Percentiles rank a stretch among this genome's conserved stretches.
These are phyloP conservation scores for Cylindrotheca fusiformis DNA, from an alignment of 108 stramenopile species.

Conservation along the genomic window DNA sequence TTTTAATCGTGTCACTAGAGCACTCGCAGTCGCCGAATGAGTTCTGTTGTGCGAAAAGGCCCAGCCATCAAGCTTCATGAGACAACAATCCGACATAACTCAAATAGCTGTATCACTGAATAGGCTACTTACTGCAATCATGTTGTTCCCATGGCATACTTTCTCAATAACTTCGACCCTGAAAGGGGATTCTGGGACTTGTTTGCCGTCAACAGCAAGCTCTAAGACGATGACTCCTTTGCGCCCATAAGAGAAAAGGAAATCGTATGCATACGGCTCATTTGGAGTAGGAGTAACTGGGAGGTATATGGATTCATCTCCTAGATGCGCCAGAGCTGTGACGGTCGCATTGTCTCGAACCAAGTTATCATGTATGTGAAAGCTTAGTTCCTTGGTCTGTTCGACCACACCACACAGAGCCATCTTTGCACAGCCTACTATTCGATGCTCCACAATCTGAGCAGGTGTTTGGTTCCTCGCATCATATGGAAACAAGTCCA, in stretches of 20 bases:
- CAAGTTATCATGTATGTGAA: slow-evolving; percentile 8
- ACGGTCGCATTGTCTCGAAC: neutral
- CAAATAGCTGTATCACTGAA: too few species aligned
- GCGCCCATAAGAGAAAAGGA: neutral
- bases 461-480: neutral
- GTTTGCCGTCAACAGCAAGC: slow-evolving; percentile 1
- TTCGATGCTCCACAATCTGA: too few species aligned
- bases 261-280: neutral
- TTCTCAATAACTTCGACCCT: slow-evolving; percentile 1
- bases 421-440: too few species aligned
- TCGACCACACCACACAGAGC: neutral
- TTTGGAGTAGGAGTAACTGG: neutral
- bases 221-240: neutral
- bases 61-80: neutral
- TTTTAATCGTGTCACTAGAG: neutral
- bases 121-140: neutral
- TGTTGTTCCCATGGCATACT: neutral
- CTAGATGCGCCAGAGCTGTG: neutral
- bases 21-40: neutral
- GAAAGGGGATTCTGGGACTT: slow-evolving; percentile 12
- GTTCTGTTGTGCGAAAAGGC: neutral
- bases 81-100: neutral
- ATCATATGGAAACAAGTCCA: slow-evolving; percentile 14
- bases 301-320: neutral
- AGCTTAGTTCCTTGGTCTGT: neutral